Conservation (phyloP, 2,329 filamentous ascomycete genomes). For the Penicillium occitanis region DNA sequence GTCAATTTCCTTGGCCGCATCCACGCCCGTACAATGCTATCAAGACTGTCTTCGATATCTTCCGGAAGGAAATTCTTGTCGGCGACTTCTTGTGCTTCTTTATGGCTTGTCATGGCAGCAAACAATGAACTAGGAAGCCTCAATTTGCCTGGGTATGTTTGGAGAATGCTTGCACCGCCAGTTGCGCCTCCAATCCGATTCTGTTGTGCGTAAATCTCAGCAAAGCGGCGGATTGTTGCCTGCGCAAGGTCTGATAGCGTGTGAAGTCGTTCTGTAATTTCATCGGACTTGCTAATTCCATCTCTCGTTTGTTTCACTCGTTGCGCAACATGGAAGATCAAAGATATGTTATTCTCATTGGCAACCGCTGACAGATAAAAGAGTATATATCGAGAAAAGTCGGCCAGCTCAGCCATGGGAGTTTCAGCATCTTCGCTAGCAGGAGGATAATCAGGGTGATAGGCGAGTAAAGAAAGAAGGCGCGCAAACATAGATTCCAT, state of each 20-base stretch:
- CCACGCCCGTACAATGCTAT: constrained; percentile 68
- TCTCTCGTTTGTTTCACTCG: constrained; percentile 88
- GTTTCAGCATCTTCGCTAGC: constrained; percentile 38
- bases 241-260: constrained; percentile 85
- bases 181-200: constrained; percentile 44
- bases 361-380: constrained; percentile 84
- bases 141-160: constrained; percentile 78
- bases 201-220: constrained; percentile 77
- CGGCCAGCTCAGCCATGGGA: constrained; percentile 63
- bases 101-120: constrained; percentile 69
- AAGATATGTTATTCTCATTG: constrained; percentile 79
- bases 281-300: constrained; percentile 61
- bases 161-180: constrained; percentile 59
- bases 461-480: constrained; percentile 81
- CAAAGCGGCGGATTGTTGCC: constrained; percentile 77
- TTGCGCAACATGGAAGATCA: constrained; percentile 90
- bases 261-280: constrained; percentile 61
- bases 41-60: constrained; percentile 71
- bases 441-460: constrained; percentile 80
- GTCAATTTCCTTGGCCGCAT: constrained; percentile 60
- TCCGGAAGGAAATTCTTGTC: constrained; percentile 81
- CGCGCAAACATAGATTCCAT: constrained; percentile 81
- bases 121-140: constrained; percentile 79
- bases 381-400: constrained; percentile 84
- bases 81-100: constrained; percentile 78